Conservation (phyloP, 2,329 filamentous ascomycete genomes). For the Pseudonectria buxi region DNA sequence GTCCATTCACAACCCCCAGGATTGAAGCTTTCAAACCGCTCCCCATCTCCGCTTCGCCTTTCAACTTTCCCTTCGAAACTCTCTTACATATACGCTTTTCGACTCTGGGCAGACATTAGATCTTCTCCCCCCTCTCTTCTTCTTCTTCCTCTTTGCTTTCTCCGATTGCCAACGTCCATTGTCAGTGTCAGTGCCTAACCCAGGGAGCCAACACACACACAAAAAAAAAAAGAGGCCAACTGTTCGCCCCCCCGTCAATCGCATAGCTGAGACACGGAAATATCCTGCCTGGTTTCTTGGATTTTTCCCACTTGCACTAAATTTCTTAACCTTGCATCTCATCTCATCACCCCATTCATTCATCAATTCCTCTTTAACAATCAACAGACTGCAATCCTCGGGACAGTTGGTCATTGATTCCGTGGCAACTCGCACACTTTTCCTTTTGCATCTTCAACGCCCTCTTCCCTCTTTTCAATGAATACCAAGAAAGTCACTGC, state of each 20-base stretch:
- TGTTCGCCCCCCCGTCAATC: slow-evolving; percentile 3
- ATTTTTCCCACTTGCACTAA: background rate
- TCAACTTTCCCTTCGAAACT: slow-evolving; percentile 4
- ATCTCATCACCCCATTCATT: no score
- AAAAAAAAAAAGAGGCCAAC: slow-evolving; percentile 3
- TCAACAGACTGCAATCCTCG: no score
- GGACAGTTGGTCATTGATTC: no score
- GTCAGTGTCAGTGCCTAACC: no score
- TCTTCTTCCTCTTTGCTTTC: slow-evolving; percentile 1
- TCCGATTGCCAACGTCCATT: background rate
- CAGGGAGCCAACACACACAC: no score
- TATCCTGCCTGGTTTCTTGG: slow-evolving; percentile 6
- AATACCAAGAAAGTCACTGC: slow-evolving; percentile 24
- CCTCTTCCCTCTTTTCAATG: slow-evolving; percentile 13
- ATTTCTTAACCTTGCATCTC: no score
- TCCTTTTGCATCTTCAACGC: slow-evolving; percentile 1
- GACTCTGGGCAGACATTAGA: no score
- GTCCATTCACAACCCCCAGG: no score
- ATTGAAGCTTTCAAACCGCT: no score
- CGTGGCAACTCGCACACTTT: no score
- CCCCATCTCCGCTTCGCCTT: slow-evolving; percentile 6
- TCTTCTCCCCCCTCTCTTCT: slow-evolving; percentile 1
- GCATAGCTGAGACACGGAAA: slow-evolving; percentile 6
- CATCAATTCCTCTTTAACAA: no score
- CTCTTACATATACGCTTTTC: slow-evolving; percentile 4